Evolutionary conservation across 192 early-diverging fungal species (phyloP).

Genomic region (Podila horticola): DNA sequence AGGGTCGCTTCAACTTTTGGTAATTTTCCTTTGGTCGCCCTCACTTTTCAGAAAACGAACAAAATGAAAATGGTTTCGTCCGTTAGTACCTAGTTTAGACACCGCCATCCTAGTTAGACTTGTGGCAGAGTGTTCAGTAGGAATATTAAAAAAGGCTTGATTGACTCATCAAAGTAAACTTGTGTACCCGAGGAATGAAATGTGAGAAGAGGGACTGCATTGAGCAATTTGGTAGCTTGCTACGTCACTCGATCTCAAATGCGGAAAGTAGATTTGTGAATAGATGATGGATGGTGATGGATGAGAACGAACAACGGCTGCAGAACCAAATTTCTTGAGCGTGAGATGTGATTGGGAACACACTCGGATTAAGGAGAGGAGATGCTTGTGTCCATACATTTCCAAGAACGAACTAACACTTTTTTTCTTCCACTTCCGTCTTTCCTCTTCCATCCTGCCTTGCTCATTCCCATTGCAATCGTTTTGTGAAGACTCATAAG

Average conservation of each 20-base stretch:
- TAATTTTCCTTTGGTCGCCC: conserved; percentile 3
- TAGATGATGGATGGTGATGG: background rate
- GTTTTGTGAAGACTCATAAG: background rate
- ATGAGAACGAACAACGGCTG: background rate
- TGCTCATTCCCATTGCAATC: background rate
- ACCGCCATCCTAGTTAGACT: conserved; percentile 3
- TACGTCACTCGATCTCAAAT: conserved; percentile 4
- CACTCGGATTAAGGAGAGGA: background rate
- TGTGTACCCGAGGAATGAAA: background rate
- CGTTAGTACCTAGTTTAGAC: background rate
- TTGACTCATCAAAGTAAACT: background rate
- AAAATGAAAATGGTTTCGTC: background rate
- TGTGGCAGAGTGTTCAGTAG: background rate
- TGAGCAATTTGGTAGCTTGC: background rate
- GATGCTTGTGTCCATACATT: background rate
- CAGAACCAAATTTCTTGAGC: background rate
- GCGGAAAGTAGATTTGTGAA: conserved; percentile 5
- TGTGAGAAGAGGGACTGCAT: conserved; percentile 5
- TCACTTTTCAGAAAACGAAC: background rate
- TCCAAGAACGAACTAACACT: background rate
- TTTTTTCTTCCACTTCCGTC: background rate
- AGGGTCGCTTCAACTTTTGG: conserved; percentile 9
- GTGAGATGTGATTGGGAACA: background rate
- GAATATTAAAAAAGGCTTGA: background rate
- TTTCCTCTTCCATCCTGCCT: too few relatives aligned